These are phyloP conservation scores for Drechslerella coelobrocha DNA, from an alignment of 2,329 filamentous ascomycete species.

Conservation along the genomic window DNA sequence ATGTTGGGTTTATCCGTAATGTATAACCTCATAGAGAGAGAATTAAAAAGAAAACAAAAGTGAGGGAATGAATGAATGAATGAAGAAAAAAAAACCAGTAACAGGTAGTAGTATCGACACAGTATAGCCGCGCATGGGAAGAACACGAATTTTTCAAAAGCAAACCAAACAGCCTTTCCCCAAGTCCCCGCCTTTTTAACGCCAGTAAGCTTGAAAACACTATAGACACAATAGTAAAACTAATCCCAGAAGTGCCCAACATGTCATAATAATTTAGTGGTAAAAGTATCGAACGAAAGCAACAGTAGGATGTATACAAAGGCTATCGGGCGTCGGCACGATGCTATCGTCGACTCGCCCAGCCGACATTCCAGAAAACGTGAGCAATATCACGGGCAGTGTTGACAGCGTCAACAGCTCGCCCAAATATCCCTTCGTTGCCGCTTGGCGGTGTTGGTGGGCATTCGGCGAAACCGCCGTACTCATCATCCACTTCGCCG, in stretches of 20 bases:
- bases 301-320: constrained; percentile 13
- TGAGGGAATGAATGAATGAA: too few relatives aligned
- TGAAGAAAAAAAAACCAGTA: constrained; percentile 7
- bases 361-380: constrained; percentile 72
- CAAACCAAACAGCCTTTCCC: constrained; percentile 39
- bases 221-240: constrained; percentile 22
- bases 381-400: constrained; percentile 74
- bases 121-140: constrained; percentile 9
- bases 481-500: constrained; percentile 44
- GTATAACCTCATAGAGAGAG: constrained; percentile 11
- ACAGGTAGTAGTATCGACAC: constrained; percentile 10
- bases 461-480: constrained; percentile 48
- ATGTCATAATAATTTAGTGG: constrained; percentile 28
- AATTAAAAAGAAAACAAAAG: neutral
- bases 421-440: constrained; percentile 52
- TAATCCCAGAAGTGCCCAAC: constrained; percentile 38
- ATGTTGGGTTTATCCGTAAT: constrained; percentile 9
- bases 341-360: constrained; percentile 50
- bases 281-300: constrained; percentile 13
- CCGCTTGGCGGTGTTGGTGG: constrained; percentile 48
- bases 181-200: constrained; percentile 41
- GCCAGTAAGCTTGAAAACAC: constrained; percentile 23
- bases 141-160: constrained; percentile 12
- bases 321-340: constrained; percentile 26
- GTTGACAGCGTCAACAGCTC: constrained; percentile 63